Base-by-base conservation (phyloP, 495 filamentous ascomycete genomes). In the Stereocaulon alpinum region DNA sequence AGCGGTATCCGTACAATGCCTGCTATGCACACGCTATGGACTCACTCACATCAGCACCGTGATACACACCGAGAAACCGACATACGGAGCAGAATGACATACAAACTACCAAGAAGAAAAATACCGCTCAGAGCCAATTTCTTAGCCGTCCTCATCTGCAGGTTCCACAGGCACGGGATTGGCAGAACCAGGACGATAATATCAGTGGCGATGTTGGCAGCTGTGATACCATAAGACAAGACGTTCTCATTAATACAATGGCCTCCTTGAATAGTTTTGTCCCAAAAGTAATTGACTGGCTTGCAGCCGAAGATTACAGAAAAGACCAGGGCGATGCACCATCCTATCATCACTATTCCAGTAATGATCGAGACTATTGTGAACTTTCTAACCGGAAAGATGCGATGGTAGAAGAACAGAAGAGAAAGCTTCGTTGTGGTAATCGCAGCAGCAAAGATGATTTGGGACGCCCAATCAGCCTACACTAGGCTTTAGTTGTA, bases 241-340 rank as follows among this genome's bases (percentile, higher is more conserved):
- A 74, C 68, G 14, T 67, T 62, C 1, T 63, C 65, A 56, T 72
- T 74, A 51, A 85, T 73, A 64, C 84, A 87, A 32, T 58, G 59
- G 5, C 79, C 79, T 9, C 56, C 54, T 0, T 72, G 67, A 4
- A 82, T 65, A 3, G 70, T 61, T 47, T 74, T 76, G 59, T 83
- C 70, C 74, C 80, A 83, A 53, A 77, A 77, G 55, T 70, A 72
- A 9, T 68, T 68, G 12, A 86, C 63, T 1, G 84, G 83, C 0
- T 67, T 71, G 59, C 83, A 86, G 53, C 77, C 76, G 59, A 84
- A 74, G 48, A 74, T 66, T 1, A 63, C 59, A 1, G 64, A 53
- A 58, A 77, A 73, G 27, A 72, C 68, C 32, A 65, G 70, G 42
- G 75, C 63, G 44, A 76, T 64, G 30, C 71, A 70, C 72, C 74